Conservation (phyloP, 192 early-diverging fungal genomes). For the Mortierella hygrophila region DNA sequence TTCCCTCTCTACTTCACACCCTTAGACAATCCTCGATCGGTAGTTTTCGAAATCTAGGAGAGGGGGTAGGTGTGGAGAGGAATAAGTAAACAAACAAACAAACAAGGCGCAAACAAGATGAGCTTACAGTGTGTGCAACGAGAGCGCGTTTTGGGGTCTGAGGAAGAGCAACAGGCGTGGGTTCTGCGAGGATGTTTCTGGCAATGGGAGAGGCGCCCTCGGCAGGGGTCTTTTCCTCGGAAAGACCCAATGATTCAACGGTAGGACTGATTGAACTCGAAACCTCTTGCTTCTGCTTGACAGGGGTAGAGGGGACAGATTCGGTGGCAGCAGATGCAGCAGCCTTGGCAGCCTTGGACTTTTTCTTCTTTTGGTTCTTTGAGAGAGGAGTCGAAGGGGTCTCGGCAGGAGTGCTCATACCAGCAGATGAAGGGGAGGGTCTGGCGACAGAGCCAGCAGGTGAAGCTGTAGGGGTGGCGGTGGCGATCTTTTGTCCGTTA, state of each 20-base stretch:
- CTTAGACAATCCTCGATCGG: neutral
- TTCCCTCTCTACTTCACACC: neutral
- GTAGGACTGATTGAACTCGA: neutral
- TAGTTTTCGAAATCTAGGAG: neutral
- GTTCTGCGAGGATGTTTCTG: neutral
- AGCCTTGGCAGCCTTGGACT: neutral
- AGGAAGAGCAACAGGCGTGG: neutral
- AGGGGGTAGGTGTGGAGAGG: neutral
- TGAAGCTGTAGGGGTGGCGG: neutral
- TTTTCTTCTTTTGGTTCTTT: neutral
- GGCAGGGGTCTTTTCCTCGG: neutral
- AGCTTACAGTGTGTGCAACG: neutral
- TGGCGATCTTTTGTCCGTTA: neutral
- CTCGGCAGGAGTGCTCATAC: neutral
- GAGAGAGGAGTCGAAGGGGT: neutral
- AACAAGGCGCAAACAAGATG: neutral
- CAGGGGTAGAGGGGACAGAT: neutral
- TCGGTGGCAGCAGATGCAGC: neutral
- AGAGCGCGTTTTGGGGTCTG: neutral
- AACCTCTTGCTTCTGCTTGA: neutral
- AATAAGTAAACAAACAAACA: neutral
- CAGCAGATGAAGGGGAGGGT: neutral
- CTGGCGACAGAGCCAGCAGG: neutral
- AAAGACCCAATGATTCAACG: neutral
- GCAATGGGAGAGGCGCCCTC: neutral